Conservation (phyloP, 2,329 filamentous ascomycete species). For the Mariannaea elegans region DNA sequence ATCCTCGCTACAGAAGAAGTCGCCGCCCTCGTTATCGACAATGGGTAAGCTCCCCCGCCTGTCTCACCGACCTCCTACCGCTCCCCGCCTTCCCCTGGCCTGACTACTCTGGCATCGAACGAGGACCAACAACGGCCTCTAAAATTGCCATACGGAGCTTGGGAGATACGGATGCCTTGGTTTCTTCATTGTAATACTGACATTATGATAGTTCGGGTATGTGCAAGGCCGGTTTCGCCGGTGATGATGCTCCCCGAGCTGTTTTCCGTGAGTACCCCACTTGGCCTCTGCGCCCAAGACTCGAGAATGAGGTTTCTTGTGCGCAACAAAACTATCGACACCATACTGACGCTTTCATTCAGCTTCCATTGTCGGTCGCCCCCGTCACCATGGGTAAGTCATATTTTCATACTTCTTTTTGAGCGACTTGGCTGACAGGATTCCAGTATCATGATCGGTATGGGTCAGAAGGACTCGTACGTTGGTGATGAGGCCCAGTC, state of each 20-base stretch:
- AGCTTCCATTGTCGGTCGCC: constrained; percentile 99
- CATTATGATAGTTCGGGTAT: constrained; percentile 87
- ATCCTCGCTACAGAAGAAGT: constrained; percentile 85
- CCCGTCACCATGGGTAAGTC: constrained; percentile 99
- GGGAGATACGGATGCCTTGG: neutral
- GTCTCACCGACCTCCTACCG: constrained; percentile 48
- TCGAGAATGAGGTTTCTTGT: constrained; percentile 27
- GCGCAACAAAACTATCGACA: constrained; percentile 18
- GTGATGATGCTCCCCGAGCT: constrained; percentile 99
- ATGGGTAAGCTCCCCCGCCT: constrained; percentile 85
- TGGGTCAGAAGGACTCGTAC: constrained; percentile 99
- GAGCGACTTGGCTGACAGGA: constrained; percentile 22
- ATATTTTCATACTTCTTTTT: constrained; percentile 23
- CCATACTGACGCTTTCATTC: constrained; percentile 49
- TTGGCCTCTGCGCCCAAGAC: constrained; percentile 35
- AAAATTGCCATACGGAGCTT: neutral
- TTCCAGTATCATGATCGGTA: constrained; percentile 99
- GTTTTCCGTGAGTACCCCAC: constrained; percentile 92
- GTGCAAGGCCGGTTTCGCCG: constrained; percentile 99
- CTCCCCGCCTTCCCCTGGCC: constrained; percentile 28
- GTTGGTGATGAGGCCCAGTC: constrained; percentile 99
- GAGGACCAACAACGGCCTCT: constrained; percentile 30
- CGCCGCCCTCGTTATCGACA: constrained; percentile 99
- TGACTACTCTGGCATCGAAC: constrained; percentile 33
- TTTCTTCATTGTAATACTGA: constrained; percentile 46